Evolutionary conservation across 2,329 filamentous ascomycete species (phyloP), one percentile per base, ranked within the genome.

Genomic region (Scleromitrula shiraiana): DNA sequence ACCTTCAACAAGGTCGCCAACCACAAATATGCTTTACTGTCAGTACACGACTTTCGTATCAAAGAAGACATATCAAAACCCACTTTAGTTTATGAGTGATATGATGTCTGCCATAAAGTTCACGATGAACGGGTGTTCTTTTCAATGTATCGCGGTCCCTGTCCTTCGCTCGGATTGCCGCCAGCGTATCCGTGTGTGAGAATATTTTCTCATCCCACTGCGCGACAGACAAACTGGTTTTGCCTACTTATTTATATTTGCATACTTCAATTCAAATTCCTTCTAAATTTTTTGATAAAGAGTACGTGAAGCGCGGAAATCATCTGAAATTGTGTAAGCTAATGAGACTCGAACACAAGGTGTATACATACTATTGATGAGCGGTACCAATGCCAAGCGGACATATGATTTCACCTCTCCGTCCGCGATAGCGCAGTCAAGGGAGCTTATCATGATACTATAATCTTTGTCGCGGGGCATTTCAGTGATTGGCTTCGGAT

Each of bases 51-150:
- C 24, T 14, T 17, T 20, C 41, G n/a, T n/a, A 19, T 9, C 4
- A 15, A 35, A 33, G 10, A 9, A 7, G n/a, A n/a, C n/a, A n/a
- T n/a, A n/a, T n/a, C n/a, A 22, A 44, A 27, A 30, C 19, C 8
- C 14, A 17, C 42, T 20, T 46, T 35, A 46, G 17, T n/a, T 46
- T 46, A 23, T 46, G 43, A 7, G 19, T 39, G 14, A 46, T 24
- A 0, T 32, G 20, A 10, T 46, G 17, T 14, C 7, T 27, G 14
- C 17, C 22, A 5, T 46, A 46, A 5, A 39, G 2, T 0, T 5
- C 14, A 14, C 24, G 24, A 17, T 39, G 24, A 6, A 46, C 35
- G 23, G 17, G 2, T 19, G 19, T 46, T 15, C 43, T 27, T 19
- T 32, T 14, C 35, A 20, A 30, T 8, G 35, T 39, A 39, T 46